Conservation (phyloP, 2,329 filamentous ascomycete species). For the Pyrenochaeta sp. region DNA sequence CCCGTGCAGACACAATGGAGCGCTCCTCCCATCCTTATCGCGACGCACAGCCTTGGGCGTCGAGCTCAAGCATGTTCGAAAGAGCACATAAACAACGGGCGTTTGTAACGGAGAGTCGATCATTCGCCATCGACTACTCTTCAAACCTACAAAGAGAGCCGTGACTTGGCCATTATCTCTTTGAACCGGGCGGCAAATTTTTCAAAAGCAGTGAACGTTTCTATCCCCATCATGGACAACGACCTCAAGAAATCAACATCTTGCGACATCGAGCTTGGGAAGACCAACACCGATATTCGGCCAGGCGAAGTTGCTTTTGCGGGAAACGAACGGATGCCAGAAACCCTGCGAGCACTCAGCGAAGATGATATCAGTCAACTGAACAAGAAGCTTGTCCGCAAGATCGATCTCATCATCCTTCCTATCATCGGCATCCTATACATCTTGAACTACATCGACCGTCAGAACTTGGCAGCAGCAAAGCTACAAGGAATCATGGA, state of each 20-base stretch:
- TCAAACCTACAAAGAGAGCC: neutral
- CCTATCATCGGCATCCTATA: conserved; percentile 28
- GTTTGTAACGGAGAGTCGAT: conserved; percentile 6
- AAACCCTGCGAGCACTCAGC: neutral
- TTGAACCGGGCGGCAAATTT: neutral
- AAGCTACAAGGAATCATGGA: conserved; percentile 31
- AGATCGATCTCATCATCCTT: conserved; percentile 22
- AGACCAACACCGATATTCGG: neutral
- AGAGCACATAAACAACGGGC: conserved; percentile 8
- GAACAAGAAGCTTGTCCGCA: conserved; percentile 19
- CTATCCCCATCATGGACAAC: conserved; percentile 5
- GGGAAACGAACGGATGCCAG: neutral
- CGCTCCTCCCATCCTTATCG: conserved; percentile 19
- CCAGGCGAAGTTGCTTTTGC: neutral
- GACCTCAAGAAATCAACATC: conserved; percentile 5
- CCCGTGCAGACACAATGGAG: conserved; percentile 2
- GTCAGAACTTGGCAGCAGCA: conserved; percentile 28
- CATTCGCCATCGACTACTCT: conserved; percentile 4
- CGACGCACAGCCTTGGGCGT: neutral
- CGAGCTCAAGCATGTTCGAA: neutral
- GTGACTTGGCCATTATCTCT: neutral
- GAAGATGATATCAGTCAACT: neutral
- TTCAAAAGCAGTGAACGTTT: neutral
- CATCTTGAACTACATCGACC: conserved; percentile 32
- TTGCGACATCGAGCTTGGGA: conserved; percentile 7